Percentiles rank a stretch among this genome's conserved stretches.
These are phyloP conservation scores for Gonapodya sp. DNA, from an alignment of 192 early-diverging fungal species.

Conservation along the genomic window DNA sequence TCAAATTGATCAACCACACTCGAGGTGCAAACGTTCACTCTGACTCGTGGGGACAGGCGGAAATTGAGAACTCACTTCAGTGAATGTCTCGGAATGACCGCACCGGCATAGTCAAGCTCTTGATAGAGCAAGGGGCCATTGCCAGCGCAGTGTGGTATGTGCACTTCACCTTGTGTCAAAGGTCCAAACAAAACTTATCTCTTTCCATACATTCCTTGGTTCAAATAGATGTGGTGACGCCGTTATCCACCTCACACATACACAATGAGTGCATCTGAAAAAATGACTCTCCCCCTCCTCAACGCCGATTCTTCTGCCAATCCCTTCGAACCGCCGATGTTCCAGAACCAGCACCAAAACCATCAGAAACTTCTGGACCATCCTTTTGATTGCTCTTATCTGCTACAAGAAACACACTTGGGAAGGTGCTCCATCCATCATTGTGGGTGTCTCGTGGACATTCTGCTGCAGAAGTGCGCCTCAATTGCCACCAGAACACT, in stretches of 20 bases:
- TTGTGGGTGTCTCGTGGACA: not conserved
- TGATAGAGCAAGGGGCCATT: not conserved
- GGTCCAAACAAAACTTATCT: not conserved
- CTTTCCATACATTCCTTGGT: not conserved
- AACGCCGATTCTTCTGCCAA: not conserved
- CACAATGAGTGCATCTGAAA: not conserved
- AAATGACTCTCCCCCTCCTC: not conserved
- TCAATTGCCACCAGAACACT: not conserved
- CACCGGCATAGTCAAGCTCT: not conserved
- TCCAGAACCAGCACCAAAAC: not conserved
- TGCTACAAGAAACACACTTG: not conserved
- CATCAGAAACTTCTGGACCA: not conserved
- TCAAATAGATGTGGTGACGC: not conserved
- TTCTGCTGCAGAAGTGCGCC: not conserved
- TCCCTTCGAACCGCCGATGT: slow-evolving; percentile 1
- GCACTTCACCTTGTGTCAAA: slow-evolving; percentile 1
- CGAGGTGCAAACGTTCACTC: not conserved
- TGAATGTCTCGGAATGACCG: not conserved
- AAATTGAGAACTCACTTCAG: not conserved
- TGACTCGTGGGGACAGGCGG: no score
- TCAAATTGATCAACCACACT: not conserved
- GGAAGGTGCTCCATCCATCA: not conserved
- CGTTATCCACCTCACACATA: not conserved
- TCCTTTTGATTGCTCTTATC: not conserved
- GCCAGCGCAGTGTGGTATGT: not conserved